These are phyloP conservation scores for Fistulifera pelliculosa DNA, from an alignment of 108 stramenopile species.

Conservation along the genomic window DNA sequence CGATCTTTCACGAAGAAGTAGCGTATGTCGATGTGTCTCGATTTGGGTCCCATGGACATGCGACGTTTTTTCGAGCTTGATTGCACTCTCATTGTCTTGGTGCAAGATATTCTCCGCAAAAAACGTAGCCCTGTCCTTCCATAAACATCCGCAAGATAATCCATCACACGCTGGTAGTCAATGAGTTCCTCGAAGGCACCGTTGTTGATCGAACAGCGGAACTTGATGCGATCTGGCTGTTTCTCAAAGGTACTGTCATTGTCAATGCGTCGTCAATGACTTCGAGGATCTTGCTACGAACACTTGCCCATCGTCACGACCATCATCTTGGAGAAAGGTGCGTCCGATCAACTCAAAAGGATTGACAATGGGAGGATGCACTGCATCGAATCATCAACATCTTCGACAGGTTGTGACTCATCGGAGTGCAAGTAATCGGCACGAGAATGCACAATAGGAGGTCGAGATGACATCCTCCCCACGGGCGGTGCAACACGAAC, in stretches of 20 bases:
- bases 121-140: constrained; percentile 14
- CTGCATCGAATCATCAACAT: no score
- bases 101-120: not conserved
- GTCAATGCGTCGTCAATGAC: not conserved
- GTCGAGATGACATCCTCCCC: no score
- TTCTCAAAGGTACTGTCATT: not conserved
- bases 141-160: constrained; percentile 10
- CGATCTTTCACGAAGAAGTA: constrained; percentile 20
- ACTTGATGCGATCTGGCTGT: not conserved
- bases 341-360: constrained; percentile 12
- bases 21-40: constrained; percentile 14
- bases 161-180: not conserved
- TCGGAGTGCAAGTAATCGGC: no score
- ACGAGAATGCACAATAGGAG: no score
- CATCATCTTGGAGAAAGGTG: no score
- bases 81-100: constrained; percentile 19
- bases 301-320: no score
- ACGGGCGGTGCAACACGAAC: no score
- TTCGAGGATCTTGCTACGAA: not conserved
- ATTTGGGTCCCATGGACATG: constrained; percentile 6
- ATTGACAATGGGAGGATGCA: not conserved
- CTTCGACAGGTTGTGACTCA: no score
- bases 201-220: not conserved
- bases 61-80: constrained; percentile 11
- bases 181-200: constrained; percentile 12